Evolutionary conservation across 176 grass and related monocot species (phyloP).

Genomic region (Oryza longistaminata): DNA sequence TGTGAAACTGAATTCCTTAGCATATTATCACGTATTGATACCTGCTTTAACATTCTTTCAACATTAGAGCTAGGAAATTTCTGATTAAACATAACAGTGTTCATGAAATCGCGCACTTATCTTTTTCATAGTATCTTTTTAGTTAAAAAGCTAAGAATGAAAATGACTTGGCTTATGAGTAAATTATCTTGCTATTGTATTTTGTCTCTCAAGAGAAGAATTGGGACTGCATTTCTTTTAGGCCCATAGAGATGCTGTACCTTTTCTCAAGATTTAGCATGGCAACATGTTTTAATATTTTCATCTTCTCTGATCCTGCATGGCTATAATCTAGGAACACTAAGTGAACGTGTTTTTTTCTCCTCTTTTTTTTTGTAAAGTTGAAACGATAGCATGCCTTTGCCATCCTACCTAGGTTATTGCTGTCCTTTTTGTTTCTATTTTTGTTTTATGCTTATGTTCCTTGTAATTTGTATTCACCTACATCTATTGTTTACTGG

Average conservation of each 20-base stretch:
- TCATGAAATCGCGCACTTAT: background rate
- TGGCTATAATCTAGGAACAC: background rate
- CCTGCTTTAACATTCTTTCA: background rate
- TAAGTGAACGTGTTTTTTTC: background rate
- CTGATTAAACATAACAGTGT: background rate
- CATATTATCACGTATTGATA: background rate
- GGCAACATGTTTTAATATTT: background rate
- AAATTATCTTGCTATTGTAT: background rate
- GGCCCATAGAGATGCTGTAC: background rate
- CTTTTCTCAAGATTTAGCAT: background rate
- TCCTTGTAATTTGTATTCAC: background rate
- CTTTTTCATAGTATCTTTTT: background rate
- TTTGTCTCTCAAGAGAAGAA: background rate
- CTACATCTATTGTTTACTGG: background rate
- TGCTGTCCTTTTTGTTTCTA: background rate
- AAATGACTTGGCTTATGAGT: background rate
- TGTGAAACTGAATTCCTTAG: background rate
- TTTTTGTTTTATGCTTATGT: background rate
- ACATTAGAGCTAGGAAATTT: background rate
- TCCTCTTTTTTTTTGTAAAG: no score
- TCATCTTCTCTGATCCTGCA: background rate
- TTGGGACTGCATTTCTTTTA: background rate
- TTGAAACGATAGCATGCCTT: no score
- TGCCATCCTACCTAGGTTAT: no score
- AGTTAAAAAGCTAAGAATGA: slow-evolving; percentile 5